Evolutionary conservation across 495 filamentous ascomycete genomes (phyloP).

Genomic region (Aspergillus sparsus): DNA sequence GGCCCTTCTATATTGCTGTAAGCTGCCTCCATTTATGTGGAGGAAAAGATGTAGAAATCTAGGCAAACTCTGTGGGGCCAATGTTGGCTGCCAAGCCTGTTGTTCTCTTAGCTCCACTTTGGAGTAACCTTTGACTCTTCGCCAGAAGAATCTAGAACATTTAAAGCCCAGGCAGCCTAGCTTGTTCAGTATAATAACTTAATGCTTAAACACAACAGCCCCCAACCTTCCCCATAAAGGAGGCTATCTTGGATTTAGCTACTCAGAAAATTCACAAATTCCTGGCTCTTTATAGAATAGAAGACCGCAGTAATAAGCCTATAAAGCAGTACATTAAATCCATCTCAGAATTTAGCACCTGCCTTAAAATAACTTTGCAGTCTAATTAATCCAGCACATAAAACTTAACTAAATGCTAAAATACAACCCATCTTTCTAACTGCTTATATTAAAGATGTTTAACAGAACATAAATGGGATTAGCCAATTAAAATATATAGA

Average conservation of each 20-base stretch:
- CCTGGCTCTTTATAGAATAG: constrained; percentile 1
- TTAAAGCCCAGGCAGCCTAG: background rate
- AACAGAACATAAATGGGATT: constrained; percentile 14
- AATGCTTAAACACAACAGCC: too few species aligned
- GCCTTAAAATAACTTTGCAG: background rate
- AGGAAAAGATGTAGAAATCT: too few species aligned
- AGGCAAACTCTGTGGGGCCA: too few species aligned
- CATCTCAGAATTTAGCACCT: background rate
- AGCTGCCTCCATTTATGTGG: too few species aligned
- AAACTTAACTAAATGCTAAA: background rate
- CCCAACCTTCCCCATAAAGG: background rate
- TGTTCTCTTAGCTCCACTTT: constrained; percentile 1
- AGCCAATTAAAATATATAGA: constrained; percentile 18
- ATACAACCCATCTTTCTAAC: background rate
- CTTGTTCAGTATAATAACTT: background rate
- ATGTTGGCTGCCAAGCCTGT: background rate
- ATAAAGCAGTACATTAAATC: background rate
- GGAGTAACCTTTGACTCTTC: background rate
- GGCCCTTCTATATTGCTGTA: too few species aligned
- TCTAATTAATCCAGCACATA: constrained; percentile 7
- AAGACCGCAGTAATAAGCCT: background rate
- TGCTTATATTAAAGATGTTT: constrained; percentile 9
- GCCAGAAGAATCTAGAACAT: background rate
- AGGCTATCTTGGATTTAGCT: background rate
- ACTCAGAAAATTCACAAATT: constrained; percentile 6